Evolutionary conservation across 2,329 filamentous ascomycete genomes (phyloP).

Genomic region (Apiospora malaysiana): DNA sequence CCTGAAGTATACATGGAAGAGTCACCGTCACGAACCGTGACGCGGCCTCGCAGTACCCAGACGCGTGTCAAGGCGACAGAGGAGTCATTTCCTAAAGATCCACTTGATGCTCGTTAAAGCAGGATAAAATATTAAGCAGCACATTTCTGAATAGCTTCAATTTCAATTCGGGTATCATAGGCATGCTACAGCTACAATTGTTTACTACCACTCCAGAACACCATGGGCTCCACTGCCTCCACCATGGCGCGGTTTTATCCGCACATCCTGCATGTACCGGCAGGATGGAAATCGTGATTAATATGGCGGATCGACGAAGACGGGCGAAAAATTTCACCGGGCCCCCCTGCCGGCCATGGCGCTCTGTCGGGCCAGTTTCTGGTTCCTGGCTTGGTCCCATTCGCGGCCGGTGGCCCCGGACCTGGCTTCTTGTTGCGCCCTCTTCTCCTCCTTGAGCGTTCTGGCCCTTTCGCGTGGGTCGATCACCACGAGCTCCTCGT

Average conservation of each 20-base stretch:
- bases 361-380: slow-evolving; percentile 59
- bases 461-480: slow-evolving; percentile 85
- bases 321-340: slow-evolving; percentile 43
- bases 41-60: background rate
- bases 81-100: background rate
- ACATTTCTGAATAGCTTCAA: slow-evolving; percentile 14
- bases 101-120: background rate
- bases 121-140: background rate
- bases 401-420: slow-evolving; percentile 58
- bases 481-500: slow-evolving; percentile 90
- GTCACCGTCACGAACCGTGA: background rate
- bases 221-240: background rate
- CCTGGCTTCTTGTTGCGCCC: slow-evolving; percentile 60
- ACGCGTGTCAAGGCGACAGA: background rate
- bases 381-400: slow-evolving; percentile 65
- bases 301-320: slow-evolving; percentile 14
- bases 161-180: slow-evolving; percentile 16
- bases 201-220: background rate
- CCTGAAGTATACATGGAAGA: background rate
- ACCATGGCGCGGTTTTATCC: background rate
- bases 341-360: slow-evolving; percentile 63
- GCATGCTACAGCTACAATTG: background rate
- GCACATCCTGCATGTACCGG: background rate
- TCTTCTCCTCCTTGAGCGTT: slow-evolving; percentile 71
- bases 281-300: slow-evolving; percentile 19